Evolutionary conservation across 2,329 filamentous ascomycete species (phyloP), one percentile per base, ranked within the genome.

Genomic region (Hymenoscyphus infarciens): DNA sequence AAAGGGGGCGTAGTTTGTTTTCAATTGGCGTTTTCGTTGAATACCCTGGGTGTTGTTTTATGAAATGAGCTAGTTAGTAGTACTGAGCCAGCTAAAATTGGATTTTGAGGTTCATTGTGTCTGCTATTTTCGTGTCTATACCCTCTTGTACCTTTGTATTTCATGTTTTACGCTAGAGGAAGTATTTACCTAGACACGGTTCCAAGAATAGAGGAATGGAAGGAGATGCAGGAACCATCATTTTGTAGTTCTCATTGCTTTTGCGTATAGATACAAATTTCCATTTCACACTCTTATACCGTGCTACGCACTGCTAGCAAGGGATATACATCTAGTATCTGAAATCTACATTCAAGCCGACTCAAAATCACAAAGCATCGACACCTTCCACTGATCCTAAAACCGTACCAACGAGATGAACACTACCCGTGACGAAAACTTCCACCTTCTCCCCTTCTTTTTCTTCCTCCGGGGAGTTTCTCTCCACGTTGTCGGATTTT

Each of bases 361-460:
- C 1, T 35, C 4, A 13, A 29, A 29, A 25, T 54, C 22, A 62
- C 27, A 62, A 53, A 22, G 60, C 60, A 55, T 62, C 60, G 13
- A 62, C 60, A 11, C 64, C 83, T 0, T 90, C 91, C 62, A 96
- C 76, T 1, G 88, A 85, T 72, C 90, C 88, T 58, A 97, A 78
- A 54, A 91, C 81, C 15, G 90, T 89, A 5, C 86, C 85, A 0
- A 88, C 82, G 1, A 88, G 77, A 72, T 88, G 85, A 65, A 88
- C 74, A 71, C 86, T 88, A 2, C 86, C 85, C 3, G 86, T 88
- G 57, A 87, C 78, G 29, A 87, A 66, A 16, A 63, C 70, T 29
- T 71, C 65, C 5, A 68, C 59, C 59, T 77, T 69, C 55, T 31
- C 62, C 63, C 67, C 1, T 62, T 15, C 56, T 6, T 19, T 22